Evolutionary conservation across 2,329 filamentous ascomycete species (phyloP).

Genomic region (Fusarium phyllophilum): DNA sequence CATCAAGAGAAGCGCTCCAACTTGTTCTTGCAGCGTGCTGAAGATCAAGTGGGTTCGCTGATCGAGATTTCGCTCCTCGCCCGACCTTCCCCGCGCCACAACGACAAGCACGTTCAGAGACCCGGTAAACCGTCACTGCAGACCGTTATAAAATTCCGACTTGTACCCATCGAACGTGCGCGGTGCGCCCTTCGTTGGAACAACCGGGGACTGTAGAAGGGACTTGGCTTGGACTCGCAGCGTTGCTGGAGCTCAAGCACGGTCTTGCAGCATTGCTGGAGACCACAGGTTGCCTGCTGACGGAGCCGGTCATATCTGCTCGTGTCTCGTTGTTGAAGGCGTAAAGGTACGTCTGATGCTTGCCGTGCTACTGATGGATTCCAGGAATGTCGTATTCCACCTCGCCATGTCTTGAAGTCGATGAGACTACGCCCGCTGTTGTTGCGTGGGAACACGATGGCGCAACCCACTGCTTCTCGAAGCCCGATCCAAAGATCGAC

Average conservation of each 20-base stretch:
- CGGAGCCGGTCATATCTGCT: constrained; percentile 7
- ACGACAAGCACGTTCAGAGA: not conserved
- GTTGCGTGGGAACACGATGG: constrained; percentile 14
- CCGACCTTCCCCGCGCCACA: not conserved
- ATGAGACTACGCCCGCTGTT: constrained; percentile 6
- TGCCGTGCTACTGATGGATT: not conserved
- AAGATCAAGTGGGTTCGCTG: not conserved
- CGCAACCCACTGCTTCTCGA: constrained; percentile 3
- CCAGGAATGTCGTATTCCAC: constrained; percentile 9
- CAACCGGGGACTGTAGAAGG: constrained; percentile 21
- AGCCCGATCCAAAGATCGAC: constrained; percentile 22
- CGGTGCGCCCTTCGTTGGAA: constrained; percentile 11
- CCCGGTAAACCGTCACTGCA: not conserved
- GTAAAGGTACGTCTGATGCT: not conserved
- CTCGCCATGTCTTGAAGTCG: constrained; percentile 14
- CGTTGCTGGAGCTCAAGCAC: not conserved
- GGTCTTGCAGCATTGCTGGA: constrained; percentile 8
- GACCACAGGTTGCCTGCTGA: constrained; percentile 9
- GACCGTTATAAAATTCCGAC: constrained; percentile 23
- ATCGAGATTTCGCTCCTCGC: not conserved
- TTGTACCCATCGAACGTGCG: constrained; percentile 21
- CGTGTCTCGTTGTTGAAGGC: not conserved
- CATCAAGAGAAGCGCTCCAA: not conserved
- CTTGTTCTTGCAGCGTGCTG: constrained; percentile 18
- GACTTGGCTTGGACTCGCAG: constrained; percentile 7